A percentile compares a stretch with the other conserved stretches of the same genome.
phyloP scores from a whole-genome alignment of 164 flowering plant species.

The Macadamia integrifolia region DNA sequence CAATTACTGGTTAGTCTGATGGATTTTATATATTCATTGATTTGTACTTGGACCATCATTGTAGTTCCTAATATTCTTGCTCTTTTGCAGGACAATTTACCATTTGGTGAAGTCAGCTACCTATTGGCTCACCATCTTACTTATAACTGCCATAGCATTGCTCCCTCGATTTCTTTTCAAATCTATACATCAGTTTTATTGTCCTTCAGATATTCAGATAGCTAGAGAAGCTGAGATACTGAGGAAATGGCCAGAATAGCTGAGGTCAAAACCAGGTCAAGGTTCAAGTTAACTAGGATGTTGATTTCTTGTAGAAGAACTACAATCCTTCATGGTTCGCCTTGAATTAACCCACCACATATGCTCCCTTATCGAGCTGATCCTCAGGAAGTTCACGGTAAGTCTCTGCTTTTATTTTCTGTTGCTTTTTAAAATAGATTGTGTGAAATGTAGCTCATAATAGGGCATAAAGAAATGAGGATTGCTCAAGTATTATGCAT shows the following conservation, averaged over 20 bases:
- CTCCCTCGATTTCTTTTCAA: slow-evolving; percentile 82
- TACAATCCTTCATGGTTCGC: slow-evolving; percentile 15
- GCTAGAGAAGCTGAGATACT: slow-evolving; percentile 84
- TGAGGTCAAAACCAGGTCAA: slow-evolving; percentile 33
- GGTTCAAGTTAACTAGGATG: slow-evolving; percentile 36
- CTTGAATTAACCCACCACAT: slow-evolving; percentile 13
- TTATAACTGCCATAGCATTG: slow-evolving; percentile 53
- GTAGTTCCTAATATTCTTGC: neutral
- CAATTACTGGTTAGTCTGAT: slow-evolving; percentile 69
- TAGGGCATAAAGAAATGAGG: no score
- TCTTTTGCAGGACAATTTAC: slow-evolving; percentile 70
- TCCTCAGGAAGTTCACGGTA: slow-evolving; percentile 9
- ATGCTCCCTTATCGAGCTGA: slow-evolving; percentile 13
- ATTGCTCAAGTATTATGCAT: no score
- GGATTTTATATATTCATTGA: neutral
- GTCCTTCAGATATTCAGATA: slow-evolving; percentile 90
- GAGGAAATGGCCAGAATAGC: slow-evolving; percentile 28
- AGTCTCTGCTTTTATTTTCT: neutral
- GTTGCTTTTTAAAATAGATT: no score
- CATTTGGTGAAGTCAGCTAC: slow-evolving; percentile 51
- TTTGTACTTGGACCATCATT: neutral
- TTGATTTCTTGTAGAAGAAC: slow-evolving; percentile 15
- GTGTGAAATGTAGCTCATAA: no score
- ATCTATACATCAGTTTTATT: slow-evolving; percentile 48
- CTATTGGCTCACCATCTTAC: slow-evolving; percentile 75